Conservation (phyloP, 345 rosid species). For the Camelina sativa region DNA sequence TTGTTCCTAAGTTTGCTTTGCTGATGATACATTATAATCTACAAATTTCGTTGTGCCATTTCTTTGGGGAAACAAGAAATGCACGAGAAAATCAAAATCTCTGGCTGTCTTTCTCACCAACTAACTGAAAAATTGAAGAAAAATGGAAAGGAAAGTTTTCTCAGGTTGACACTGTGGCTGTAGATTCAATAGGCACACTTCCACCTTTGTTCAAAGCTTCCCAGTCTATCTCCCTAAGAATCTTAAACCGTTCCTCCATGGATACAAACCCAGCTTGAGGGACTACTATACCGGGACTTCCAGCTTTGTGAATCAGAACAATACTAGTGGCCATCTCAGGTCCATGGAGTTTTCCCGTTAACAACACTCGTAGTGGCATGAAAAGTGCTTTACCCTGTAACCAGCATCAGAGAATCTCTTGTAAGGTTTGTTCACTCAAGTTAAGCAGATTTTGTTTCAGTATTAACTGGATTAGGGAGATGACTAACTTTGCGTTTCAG, state of each 20-base stretch:
- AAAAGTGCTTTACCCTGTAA: conserved; percentile 88
- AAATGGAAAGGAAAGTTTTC: not conserved
- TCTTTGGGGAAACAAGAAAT: conserved; percentile 3
- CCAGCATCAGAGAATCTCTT: conserved; percentile 8
- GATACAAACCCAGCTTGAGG: conserved; percentile 64
- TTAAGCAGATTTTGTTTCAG: not conserved
- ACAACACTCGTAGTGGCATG: conserved; percentile 83
- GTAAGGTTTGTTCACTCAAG: conserved; percentile 27
- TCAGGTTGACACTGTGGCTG: conserved; percentile 41
- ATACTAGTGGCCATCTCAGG: conserved; percentile 85
- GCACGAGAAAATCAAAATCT: conserved; percentile 22
- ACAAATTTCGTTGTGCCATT: conserved; percentile 27
- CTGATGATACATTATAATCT: conserved; percentile 18
- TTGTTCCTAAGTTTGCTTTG: conserved; percentile 19
- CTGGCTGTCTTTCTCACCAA: conserved; percentile 24
- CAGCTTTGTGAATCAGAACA: conserved; percentile 72
- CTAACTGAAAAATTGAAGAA: conserved; percentile 7
- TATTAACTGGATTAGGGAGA: conserved; percentile 13
- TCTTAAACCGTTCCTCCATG: conserved; percentile 67
- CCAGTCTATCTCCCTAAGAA: conserved; percentile 68
- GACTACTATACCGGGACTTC: conserved; percentile 55
- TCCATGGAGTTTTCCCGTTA: conserved; percentile 92
- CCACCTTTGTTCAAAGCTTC: conserved; percentile 56
- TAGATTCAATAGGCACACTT: conserved; percentile 55
- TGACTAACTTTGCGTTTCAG: conserved; percentile 75